These are phyloP conservation scores for Debaryomyces psychrophilus DNA, from an alignment of 1,139 yeast genomes.

Conservation along the genomic window DNA sequence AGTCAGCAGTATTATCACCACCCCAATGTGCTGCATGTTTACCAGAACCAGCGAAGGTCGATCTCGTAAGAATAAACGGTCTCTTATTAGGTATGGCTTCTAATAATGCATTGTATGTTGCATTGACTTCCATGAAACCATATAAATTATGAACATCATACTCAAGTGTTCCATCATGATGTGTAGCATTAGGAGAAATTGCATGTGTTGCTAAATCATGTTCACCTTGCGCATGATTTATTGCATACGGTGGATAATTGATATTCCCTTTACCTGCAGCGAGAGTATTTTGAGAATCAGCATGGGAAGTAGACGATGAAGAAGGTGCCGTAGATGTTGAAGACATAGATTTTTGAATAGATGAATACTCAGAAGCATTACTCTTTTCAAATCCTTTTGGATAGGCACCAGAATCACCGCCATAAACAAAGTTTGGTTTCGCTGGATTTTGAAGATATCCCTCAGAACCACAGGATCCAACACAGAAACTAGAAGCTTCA, in stretches of 20 bases:
- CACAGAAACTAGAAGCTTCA: slow-evolving; percentile 37
- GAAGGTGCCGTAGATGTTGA: slow-evolving; percentile 14
- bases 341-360: slow-evolving; percentile 19
- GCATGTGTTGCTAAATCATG: slow-evolving; percentile 32
- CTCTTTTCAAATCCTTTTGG: slow-evolving; percentile 25
- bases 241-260: slow-evolving; percentile 37
- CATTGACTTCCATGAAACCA: slow-evolving; percentile 24
- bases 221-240: slow-evolving; percentile 27
- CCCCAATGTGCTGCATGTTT: slow-evolving; percentile 28
- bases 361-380: slow-evolving; percentile 24
- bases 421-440: slow-evolving; percentile 24
- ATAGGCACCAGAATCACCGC: slow-evolving; percentile 18
- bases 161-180: slow-evolving; percentile 32
- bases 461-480: slow-evolving; percentile 32
- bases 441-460: slow-evolving; percentile 25
- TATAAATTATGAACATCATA: slow-evolving; percentile 29
- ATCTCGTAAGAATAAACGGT: slow-evolving; percentile 25
- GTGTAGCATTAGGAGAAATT: slow-evolving; percentile 34
- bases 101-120: slow-evolving; percentile 23
- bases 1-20: slow-evolving; percentile 27
- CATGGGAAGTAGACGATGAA: slow-evolving; percentile 19
- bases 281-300: slow-evolving; percentile 23
- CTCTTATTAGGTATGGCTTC: slow-evolving; percentile 22
- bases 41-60: slow-evolving; percentile 27
- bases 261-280: slow-evolving; percentile 32